Evolutionary conservation across 192 early-diverging fungal genomes (phyloP), one percentile per base, ranked within the genome.

Genomic region (Rhizoclosmatium globosum): DNA sequence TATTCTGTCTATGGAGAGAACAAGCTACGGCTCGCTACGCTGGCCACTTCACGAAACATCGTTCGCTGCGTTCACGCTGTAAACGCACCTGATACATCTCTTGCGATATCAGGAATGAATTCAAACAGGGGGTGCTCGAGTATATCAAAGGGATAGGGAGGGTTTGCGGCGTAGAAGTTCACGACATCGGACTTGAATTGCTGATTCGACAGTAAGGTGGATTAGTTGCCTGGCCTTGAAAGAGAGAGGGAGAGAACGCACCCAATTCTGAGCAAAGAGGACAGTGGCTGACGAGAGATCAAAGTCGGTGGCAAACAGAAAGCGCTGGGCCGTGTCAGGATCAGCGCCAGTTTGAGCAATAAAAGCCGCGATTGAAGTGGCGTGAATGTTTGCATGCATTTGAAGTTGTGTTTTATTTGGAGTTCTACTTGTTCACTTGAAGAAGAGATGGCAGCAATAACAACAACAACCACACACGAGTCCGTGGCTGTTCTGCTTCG

Each of bases 111-210:
- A 7, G 39, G n/a, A 7, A 39, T 47, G 44, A 62, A 59, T 2
- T n/a, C 19, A 43, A 74, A 74, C 19, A 74, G 23, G 3, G 59
- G n/a, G 7, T 39, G 38, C 13, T n/a, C 60, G 44, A 74, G 59
- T 11, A 39, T 21, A 2, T 6, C 38, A 45, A 62, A 64, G 11
- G 72, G 72, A 45, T 45, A 59, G 3, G 72, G 72, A n/a, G 69
- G 69, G 50, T 56, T 13, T n/a, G 47, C 21, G 4, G 47, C 15
- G 53, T 71, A 71, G 23, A n/a, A 71, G 21, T 48, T 21, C 23
- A 48, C 50, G 19, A 56, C n/a, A n/a, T 48, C 46, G 3, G 6
- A 1, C 15, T 38, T 13, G 69, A 71, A 71, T 11, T 68, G 17
- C 67, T 68, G 45, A 15, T 46, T 9, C 53, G 11, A 15, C 19